Base-by-base conservation (phyloP, 1,139 yeast genomes). In the Suhomyces ambrosiae region DNA sequence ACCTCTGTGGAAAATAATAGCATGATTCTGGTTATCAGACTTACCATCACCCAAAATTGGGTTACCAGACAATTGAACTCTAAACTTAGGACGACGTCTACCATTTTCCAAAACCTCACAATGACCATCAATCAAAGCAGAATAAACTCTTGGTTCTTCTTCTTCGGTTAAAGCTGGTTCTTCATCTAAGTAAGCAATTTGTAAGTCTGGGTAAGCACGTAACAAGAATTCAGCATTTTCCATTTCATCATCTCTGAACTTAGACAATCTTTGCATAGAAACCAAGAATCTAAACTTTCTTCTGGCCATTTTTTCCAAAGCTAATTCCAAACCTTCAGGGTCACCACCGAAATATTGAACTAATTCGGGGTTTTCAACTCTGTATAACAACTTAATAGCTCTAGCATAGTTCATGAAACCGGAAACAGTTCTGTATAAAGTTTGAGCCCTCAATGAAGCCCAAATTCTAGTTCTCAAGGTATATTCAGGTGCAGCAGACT, bases 41-140 rank as follows among this genome's bases (percentile, higher is more conserved):
- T 92, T 92, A 82, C 98, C 98, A 67, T 92, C 98, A 79, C 98
- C 98, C 61, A 92, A 78, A 66, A 92, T 92, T 61, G 98, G 97
- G 68, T 92, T 92, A 76, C 98, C 98, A 54, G 97, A 89, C 55
- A 92, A 78, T 76, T 90, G 97, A 52, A 92, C 83, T 79, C 98
- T 86, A 69, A 89, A 92, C 68, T 90, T 90, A 50, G 98, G 98
- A 69, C 97, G 90, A 74, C 98, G 89, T 68, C 96, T 85, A 56
- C 97, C 98, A 62, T 92, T 89, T 68, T 90, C 97, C 79, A 92
- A 78, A 60, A 92, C 81, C 66, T 92, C 97, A 77, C 96, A 90
- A 68, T 92, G 97, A 58, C 97, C 97, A 74, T 92, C 98, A 68
- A 92, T 90, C 71, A 94, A 76, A 51, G 97, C 92, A 49, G 97